Conservation (phyloP, 176 grass and related monocot genomes). For the Pontederia crassipes region DNA sequence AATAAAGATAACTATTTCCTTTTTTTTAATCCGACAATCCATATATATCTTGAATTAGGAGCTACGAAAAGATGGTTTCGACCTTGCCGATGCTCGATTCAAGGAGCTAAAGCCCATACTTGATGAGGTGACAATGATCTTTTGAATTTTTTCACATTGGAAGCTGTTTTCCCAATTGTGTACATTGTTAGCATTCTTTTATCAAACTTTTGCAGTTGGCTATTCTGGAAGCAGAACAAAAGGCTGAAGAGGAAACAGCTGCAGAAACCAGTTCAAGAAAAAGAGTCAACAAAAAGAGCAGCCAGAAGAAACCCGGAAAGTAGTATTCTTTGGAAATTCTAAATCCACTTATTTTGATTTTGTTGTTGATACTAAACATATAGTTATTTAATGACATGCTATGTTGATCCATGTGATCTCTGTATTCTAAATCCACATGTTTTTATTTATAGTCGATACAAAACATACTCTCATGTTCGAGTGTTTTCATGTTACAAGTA, state of each 20-base stretch:
- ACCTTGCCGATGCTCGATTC: constrained; percentile 75
- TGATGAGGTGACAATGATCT: constrained; percentile 48
- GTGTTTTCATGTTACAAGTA: no score
- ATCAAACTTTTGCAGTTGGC: constrained; percentile 45
- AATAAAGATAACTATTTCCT: no score
- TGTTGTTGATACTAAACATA: no score
- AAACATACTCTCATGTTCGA: no score
- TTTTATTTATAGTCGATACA: no score
- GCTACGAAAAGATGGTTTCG: constrained; percentile 91
- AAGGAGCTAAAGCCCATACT: constrained; percentile 96
- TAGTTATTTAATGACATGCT: no score
- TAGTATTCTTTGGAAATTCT: constrained; percentile 18
- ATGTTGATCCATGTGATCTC: no score
- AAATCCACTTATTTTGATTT: no score
- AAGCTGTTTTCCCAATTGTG: not conserved
- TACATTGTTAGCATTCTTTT: constrained; percentile 3
- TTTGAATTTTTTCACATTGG: not conserved
- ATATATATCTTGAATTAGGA: constrained; percentile 45
- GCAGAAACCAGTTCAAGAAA: constrained; percentile 50
- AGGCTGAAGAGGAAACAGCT: constrained; percentile 79
- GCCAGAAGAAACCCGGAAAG: constrained; percentile 41
- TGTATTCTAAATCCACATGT: no score
- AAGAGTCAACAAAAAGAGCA: constrained; percentile 54
- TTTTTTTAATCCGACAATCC: not conserved
- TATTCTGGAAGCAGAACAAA: constrained; percentile 76